Evolutionary conservation across 192 early-diverging fungal species (phyloP).

Genomic region (Obelidium mucronatum): DNA sequence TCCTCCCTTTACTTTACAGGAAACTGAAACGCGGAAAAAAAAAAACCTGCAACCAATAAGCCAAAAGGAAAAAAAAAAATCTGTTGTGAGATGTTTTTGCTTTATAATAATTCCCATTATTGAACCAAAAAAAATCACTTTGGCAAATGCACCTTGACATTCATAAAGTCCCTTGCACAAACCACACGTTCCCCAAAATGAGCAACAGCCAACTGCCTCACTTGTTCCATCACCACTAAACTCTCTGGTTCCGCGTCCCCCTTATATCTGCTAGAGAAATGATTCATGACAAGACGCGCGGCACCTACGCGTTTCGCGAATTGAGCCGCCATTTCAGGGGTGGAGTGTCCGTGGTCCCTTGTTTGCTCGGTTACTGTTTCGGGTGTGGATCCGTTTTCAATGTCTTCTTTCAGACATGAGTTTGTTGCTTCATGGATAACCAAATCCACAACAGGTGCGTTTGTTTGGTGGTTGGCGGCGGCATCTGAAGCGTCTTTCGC

Average conservation of each 20-base stretch:
- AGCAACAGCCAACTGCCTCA: conserved; percentile 47
- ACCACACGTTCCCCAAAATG: conserved; percentile 54
- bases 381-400: conserved; percentile 32
- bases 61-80: too few species aligned
- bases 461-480: not conserved
- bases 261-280: conserved; percentile 62
- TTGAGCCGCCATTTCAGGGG: conserved; percentile 60
- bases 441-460: conserved; percentile 28
- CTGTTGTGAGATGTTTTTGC: too few species aligned
- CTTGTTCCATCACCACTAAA: conserved; percentile 61
- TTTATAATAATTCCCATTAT: too few species aligned
- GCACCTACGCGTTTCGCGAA: conserved; percentile 53
- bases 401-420: conserved; percentile 51
- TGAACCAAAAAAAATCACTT: too few species aligned
- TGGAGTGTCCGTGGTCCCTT: conserved; percentile 61
- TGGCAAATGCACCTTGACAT: conserved; percentile 8
- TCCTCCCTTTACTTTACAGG: too few species aligned
- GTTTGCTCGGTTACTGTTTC: conserved; percentile 45
- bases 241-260: conserved; percentile 51
- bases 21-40: too few species aligned
- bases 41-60: too few species aligned
- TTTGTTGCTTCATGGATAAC: conserved; percentile 68
- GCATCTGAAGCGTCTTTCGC: not conserved
- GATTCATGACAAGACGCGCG: conserved; percentile 55
- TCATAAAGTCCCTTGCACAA: conserved; percentile 44